These are phyloP conservation scores for Laguncularia racemosa DNA, from an alignment of 345 rosid species.

Conservation along the genomic window DNA sequence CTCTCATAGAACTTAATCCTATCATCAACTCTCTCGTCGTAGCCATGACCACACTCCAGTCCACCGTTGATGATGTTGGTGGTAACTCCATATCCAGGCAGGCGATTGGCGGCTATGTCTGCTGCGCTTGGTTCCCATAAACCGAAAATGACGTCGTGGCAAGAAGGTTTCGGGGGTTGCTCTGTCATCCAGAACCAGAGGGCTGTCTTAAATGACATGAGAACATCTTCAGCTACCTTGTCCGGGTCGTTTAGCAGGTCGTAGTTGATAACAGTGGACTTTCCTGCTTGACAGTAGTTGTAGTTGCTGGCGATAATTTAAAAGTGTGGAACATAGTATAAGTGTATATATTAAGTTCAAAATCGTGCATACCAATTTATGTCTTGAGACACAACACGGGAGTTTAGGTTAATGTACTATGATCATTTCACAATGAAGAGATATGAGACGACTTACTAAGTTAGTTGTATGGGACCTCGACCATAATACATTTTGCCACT, in stretches of 20 bases:
- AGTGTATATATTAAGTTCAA: not conserved
- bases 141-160: constrained; percentile 52
- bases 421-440: too few relatives aligned
- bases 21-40: constrained; percentile 28
- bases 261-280: constrained; percentile 23
- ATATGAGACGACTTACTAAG: too few relatives aligned
- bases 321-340: not conserved
- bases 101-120: constrained; percentile 31
- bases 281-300: constrained; percentile 62
- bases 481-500: constrained; percentile 48
- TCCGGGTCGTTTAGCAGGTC: constrained; percentile 61
- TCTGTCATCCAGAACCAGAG: constrained; percentile 73
- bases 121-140: constrained; percentile 28
- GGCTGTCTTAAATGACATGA: constrained; percentile 56
- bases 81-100: constrained; percentile 37
- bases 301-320: constrained; percentile 34
- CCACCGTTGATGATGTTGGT: constrained; percentile 69
- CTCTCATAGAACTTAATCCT: constrained; percentile 60
- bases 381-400: too few relatives aligned
- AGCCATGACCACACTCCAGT: constrained; percentile 45
- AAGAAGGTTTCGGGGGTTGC: constrained; percentile 46
- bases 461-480: constrained; percentile 48
- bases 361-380: too few relatives aligned
- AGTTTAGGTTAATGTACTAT: too few relatives aligned
- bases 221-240: constrained; percentile 29